A percentile compares a stretch with the other conserved stretches of the same genome.
These are phyloP conservation scores for Tolypocladium endophyticum DNA, from an alignment of 2,329 filamentous ascomycete species.

Conservation along the genomic window DNA sequence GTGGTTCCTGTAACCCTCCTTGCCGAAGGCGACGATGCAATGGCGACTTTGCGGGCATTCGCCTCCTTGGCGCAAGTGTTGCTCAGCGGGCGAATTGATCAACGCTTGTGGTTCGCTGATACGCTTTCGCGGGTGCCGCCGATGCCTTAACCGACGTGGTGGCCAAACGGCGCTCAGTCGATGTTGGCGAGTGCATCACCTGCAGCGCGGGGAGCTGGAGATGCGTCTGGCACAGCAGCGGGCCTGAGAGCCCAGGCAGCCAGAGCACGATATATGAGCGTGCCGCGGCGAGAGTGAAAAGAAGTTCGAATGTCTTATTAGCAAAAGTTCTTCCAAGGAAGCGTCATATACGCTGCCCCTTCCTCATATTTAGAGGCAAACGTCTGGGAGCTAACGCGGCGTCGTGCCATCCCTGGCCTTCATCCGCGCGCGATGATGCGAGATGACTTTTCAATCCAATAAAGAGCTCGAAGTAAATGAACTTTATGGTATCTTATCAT, in stretches of 20 bases:
- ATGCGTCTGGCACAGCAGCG: not conserved
- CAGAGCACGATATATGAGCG: not conserved
- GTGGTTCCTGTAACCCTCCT: not conserved
- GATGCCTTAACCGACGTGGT: too few relatives aligned
- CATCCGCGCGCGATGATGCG: not conserved
- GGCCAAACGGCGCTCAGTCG: constrained; percentile 2
- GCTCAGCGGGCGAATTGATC: too few relatives aligned
- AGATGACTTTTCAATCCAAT: not conserved
- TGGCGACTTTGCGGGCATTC: constrained; percentile 1
- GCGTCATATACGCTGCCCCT: not conserved
- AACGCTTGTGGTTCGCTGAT: too few relatives aligned
- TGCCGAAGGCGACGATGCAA: constrained; percentile 4
- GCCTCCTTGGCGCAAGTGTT: constrained; percentile 1
- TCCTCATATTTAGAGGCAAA: not conserved
- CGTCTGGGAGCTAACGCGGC: not conserved
- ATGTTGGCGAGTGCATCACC: not conserved
- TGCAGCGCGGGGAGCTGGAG: not conserved
- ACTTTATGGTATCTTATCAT: not conserved
- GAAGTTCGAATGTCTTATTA: not conserved
- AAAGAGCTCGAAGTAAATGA: not conserved
- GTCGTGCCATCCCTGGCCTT: not conserved
- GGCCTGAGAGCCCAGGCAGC: not conserved
- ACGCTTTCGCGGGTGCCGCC: too few relatives aligned
- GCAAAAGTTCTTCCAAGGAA: not conserved
- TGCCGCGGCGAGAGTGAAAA: not conserved